A percentile compares a stretch with the other conserved stretches of the same genome.
These are phyloP conservation scores for Eutrema japonicum DNA, from an alignment of 345 rosid species.

Conservation along the genomic window DNA sequence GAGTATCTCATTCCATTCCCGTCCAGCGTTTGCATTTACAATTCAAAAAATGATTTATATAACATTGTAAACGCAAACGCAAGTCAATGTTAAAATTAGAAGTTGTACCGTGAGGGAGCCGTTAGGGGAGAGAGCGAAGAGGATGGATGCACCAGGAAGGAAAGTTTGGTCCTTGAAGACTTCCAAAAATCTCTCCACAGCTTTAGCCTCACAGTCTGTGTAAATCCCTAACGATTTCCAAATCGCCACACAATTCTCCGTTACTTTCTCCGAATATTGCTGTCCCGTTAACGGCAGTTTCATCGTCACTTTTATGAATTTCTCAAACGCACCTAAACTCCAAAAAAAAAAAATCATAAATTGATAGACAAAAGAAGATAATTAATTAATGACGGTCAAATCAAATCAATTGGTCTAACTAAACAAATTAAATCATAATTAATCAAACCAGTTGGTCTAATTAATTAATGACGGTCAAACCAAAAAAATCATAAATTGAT, in stretches of 20 bases:
- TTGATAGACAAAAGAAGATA: neutral
- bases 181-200: slow-evolving; percentile 59
- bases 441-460: too few relatives aligned
- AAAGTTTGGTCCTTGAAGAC: slow-evolving; percentile 66
- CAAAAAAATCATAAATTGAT: too few relatives aligned
- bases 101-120: slow-evolving; percentile 56
- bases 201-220: slow-evolving; percentile 74
- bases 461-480: too few relatives aligned
- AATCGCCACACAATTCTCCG: slow-evolving; percentile 68
- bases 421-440: too few relatives aligned
- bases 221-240: slow-evolving; percentile 79
- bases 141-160: slow-evolving; percentile 75
- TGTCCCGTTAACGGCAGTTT: slow-evolving; percentile 67
- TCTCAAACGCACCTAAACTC: slow-evolving; percentile 64
- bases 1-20: neutral
- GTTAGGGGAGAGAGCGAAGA: slow-evolving; percentile 56
- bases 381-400: neutral
- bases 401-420: neutral
- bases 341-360: neutral
- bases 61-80: neutral
- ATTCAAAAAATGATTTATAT: neutral
- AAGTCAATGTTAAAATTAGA: neutral
- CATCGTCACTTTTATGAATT: slow-evolving; percentile 64
- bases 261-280: slow-evolving; percentile 74
- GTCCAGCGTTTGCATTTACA: neutral